A percentile compares a stretch with the other conserved stretches of the same genome.
These are phyloP conservation scores for Trichoderma sp. DNA, from an alignment of 2,329 filamentous ascomycete species.

Conservation along the genomic window DNA sequence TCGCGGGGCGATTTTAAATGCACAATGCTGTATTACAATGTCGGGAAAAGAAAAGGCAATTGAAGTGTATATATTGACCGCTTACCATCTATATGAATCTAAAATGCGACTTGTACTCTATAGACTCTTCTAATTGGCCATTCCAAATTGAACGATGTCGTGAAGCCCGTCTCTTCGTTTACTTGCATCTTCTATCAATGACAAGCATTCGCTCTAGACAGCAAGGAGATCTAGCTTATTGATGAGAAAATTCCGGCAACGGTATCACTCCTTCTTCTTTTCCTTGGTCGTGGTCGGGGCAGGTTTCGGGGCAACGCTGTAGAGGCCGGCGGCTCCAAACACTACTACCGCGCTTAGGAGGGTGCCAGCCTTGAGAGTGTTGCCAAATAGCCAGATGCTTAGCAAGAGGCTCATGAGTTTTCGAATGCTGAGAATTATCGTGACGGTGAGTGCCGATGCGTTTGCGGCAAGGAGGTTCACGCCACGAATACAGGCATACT, in stretches of 20 bases:
- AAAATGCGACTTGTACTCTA: neutral
- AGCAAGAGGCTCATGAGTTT: conserved; percentile 89
- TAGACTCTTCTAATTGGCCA: neutral
- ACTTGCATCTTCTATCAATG: neutral
- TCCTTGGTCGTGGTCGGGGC: conserved; percentile 18
- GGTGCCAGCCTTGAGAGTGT: conserved; percentile 72
- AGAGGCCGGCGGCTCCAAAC: conserved; percentile 86
- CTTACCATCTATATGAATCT: neutral
- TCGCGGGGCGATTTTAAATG: neutral
- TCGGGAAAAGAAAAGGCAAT: too few species aligned
- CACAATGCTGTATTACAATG: neutral
- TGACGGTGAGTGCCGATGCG: conserved; percentile 89
- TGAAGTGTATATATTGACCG: neutral
- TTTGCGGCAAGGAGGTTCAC: conserved; percentile 91
- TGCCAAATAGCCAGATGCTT: conserved; percentile 94
- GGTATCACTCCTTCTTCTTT: conserved; percentile 14
- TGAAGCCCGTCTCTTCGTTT: neutral
- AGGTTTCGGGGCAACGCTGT: conserved; percentile 67
- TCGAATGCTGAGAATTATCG: conserved; percentile 91
- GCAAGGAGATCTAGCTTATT: too few species aligned
- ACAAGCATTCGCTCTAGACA: neutral
- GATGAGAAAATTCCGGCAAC: neutral
- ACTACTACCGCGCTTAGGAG: conserved; percentile 79
- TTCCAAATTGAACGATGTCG: neutral
- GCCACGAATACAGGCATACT: conserved; percentile 91